Percentiles rank a stretch among this genome's conserved stretches.
Conservation (phyloP, 306 rosid species). For the Chamaecrista fasciculata region DNA sequence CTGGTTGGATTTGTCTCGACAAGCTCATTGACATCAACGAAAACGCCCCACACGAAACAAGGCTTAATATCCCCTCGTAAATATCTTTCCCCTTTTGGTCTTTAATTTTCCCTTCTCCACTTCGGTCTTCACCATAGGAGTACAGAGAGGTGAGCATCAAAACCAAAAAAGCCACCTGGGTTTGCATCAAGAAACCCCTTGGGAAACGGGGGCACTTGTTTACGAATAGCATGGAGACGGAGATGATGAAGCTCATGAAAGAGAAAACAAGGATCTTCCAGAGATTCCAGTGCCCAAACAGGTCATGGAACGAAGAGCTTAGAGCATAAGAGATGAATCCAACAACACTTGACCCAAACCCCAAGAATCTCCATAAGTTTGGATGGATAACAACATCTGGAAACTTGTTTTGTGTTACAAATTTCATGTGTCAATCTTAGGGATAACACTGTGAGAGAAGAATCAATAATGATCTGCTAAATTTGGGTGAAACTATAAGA, state of each 20-base stretch:
- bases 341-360: constrained; percentile 14
- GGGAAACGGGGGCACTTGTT: background rate
- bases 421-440: too few relatives aligned
- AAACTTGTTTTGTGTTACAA: too few relatives aligned
- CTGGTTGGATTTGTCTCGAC: background rate
- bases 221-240: background rate
- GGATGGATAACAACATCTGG: background rate
- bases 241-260: background rate
- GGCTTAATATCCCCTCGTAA: background rate
- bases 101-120: too few relatives aligned
- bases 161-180: constrained; percentile 2
- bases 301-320: background rate
- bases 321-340: constrained; percentile 11
- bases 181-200: background rate
- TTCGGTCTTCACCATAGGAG: constrained; percentile 16
- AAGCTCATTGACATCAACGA: constrained; percentile 16
- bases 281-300: constrained; percentile 9
- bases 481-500: too few relatives aligned
- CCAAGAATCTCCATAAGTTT: background rate
- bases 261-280: constrained; percentile 1
- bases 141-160: constrained; percentile 12
- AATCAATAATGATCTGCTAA: too few relatives aligned
- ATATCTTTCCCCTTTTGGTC: background rate
- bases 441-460: too few relatives aligned
- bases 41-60: constrained; percentile 5